Percentiles rank a stretch among this genome's conserved stretches.
Conservation (phyloP, 2,329 filamentous ascomycete species). For the Talaromyces sp. region DNA sequence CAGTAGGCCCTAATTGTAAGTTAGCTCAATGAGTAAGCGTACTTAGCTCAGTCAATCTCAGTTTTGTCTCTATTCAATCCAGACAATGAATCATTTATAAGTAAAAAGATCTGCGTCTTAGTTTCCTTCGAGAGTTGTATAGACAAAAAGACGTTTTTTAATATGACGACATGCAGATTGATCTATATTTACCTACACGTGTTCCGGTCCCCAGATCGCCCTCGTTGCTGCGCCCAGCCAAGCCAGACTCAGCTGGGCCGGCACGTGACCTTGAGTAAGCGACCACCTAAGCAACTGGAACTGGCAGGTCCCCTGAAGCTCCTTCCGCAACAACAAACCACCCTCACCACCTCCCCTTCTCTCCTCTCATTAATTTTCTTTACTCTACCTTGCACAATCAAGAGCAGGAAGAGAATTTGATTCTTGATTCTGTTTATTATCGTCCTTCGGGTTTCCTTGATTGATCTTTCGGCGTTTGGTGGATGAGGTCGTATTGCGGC, state of each 20-base stretch:
- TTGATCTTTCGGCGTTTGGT: slow-evolving; percentile 32
- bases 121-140: too few relatives aligned
- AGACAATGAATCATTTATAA: background rate
- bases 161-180: slow-evolving; percentile 1
- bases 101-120: too few relatives aligned
- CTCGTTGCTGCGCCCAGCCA: background rate
- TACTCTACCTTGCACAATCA: slow-evolving; percentile 2
- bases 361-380: slow-evolving; percentile 14
- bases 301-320: slow-evolving; percentile 19
- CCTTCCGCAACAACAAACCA: slow-evolving; percentile 18
- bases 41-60: background rate
- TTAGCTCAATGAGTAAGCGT: too few relatives aligned
- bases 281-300: slow-evolving; percentile 20
- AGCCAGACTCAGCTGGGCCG: background rate
- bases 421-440: slow-evolving; percentile 11
- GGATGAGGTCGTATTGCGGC: slow-evolving; percentile 43
- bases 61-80: background rate
- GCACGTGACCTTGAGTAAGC: slow-evolving; percentile 19
- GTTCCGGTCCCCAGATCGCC: slow-evolving; percentile 12
- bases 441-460: slow-evolving; percentile 8
- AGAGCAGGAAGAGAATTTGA: slow-evolving; percentile 11
- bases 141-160: background rate
- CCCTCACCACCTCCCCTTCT: slow-evolving; percentile 9
- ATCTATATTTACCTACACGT: slow-evolving; percentile 16
- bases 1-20: background rate